phyloP scores from a whole-genome alignment of 805 yeast species.

The Starmera pachycereana region DNA sequence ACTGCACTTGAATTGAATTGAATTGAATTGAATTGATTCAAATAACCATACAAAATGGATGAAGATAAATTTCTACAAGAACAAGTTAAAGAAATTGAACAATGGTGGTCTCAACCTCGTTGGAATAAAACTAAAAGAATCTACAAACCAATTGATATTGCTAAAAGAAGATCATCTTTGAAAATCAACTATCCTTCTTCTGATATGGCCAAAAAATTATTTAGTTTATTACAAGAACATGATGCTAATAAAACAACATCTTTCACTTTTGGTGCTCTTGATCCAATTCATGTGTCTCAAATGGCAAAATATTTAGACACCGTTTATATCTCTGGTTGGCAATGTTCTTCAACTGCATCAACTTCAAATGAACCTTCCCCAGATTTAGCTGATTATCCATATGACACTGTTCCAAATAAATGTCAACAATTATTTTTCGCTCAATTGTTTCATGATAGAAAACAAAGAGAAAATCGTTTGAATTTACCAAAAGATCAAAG shows the following conservation, averaged over 20 bases:
- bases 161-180: constrained; percentile 74
- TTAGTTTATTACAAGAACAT: constrained; percentile 58
- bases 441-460: constrained; percentile 93
- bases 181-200: constrained; percentile 69
- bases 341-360: constrained; percentile 95
- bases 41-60: not conserved
- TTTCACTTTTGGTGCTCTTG: constrained; percentile 91
- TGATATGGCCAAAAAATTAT: constrained; percentile 75
- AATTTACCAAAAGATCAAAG: constrained; percentile 53
- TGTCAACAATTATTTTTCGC: constrained; percentile 96
- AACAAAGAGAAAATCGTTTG: constrained; percentile 66
- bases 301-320: constrained; percentile 95
- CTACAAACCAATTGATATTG: constrained; percentile 83
- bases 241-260: constrained; percentile 64
- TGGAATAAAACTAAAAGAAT: constrained; percentile 84
- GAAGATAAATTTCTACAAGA: constrained; percentile 17
- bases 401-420: constrained; percentile 98
- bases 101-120: constrained; percentile 94
- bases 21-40: not conserved
- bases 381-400: constrained; percentile 96
- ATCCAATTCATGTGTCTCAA: constrained; percentile 91
- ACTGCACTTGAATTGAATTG: not conserved
- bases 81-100: constrained; percentile 62
- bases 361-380: constrained; percentile 97
- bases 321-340: constrained; percentile 96